These are phyloP conservation scores for Saprolegnia parasitica DNA, from an alignment of 352 stramenopile genomes.

Conservation along the genomic window DNA sequence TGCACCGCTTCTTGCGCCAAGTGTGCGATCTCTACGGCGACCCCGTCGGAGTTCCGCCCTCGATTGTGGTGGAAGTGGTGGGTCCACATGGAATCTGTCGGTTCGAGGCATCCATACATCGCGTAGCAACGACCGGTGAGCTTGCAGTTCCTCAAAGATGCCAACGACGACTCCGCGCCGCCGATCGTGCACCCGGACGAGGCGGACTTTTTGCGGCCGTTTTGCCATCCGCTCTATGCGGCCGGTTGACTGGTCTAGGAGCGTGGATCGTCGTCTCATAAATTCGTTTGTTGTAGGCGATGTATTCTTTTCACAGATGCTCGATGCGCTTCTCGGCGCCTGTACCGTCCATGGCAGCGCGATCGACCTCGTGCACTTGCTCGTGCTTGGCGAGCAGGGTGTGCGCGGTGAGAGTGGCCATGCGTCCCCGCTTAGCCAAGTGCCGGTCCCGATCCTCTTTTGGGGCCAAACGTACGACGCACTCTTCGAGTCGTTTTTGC, in stretches of 20 bases:
- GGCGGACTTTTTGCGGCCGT: slow-evolving; percentile 3
- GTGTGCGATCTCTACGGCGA: slow-evolving; percentile 44
- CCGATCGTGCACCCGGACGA: slow-evolving; percentile 1
- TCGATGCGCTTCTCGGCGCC: slow-evolving; percentile 59
- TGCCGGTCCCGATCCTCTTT: slow-evolving; percentile 47
- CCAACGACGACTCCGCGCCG: neutral
- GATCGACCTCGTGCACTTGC: slow-evolving; percentile 63
- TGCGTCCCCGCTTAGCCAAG: slow-evolving; percentile 45
- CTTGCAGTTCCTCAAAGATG: slow-evolving; percentile 16
- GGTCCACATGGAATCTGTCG: neutral
- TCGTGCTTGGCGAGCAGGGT: slow-evolving; percentile 46
- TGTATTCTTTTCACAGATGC: slow-evolving; percentile 69
- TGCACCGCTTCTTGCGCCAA: slow-evolving; percentile 67
- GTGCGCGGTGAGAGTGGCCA: slow-evolving; percentile 36
- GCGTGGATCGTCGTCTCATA: neutral
- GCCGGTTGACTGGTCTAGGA: slow-evolving; percentile 9
- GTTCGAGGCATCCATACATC: too few relatives aligned
- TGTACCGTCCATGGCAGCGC: slow-evolving; percentile 54
- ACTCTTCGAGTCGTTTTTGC: slow-evolving; percentile 51
- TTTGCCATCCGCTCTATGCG: slow-evolving; percentile 25
- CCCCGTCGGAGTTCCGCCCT: neutral
- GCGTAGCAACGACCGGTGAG: slow-evolving; percentile 24
- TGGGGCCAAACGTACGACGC: slow-evolving; percentile 55
- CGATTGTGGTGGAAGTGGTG: slow-evolving; percentile 25
- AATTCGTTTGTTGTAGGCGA: slow-evolving; percentile 38